These are phyloP conservation scores for Picea sitchensis DNA, from an alignment of 75 land plant genomes.

Conservation along the genomic window DNA sequence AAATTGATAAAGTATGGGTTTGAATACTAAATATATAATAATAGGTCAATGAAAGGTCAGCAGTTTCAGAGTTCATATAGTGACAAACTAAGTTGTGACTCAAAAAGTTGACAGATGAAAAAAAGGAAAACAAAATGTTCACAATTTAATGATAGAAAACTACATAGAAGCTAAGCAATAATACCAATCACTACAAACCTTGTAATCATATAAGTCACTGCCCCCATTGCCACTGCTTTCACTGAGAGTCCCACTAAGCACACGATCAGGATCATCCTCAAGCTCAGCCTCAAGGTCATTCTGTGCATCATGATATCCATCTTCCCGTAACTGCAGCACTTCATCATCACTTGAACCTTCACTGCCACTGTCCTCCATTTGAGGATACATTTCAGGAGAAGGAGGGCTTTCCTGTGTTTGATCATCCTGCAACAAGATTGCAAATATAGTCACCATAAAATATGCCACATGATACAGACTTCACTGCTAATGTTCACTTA, in stretches of 20 bases:
- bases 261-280: conserved; percentile 67
- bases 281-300: conserved; percentile 64
- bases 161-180: conserved; percentile 2
- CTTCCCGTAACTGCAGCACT: conserved; percentile 52
- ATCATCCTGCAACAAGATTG: conserved; percentile 60
- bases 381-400: conserved; percentile 72
- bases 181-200: conserved; percentile 45
- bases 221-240: conserved; percentile 95
- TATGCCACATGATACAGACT: background rate
- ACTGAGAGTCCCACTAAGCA: conserved; percentile 75
- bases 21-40: no score
- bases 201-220: conserved; percentile 90
- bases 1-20: no score
- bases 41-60: no score
- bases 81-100: background rate
- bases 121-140: background rate
- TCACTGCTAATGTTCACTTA: background rate
- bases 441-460: background rate
- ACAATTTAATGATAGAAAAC: background rate
- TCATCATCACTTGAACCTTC: conserved; percentile 83
- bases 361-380: conserved; percentile 80
- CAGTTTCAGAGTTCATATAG: background rate
- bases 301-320: conserved; percentile 88
- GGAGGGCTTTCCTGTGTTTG: conserved; percentile 53
- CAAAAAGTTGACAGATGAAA: background rate